phyloP scores from a whole-genome alignment of 371 early-diverging fungal genomes.

The Mycotypha africana region DNA sequence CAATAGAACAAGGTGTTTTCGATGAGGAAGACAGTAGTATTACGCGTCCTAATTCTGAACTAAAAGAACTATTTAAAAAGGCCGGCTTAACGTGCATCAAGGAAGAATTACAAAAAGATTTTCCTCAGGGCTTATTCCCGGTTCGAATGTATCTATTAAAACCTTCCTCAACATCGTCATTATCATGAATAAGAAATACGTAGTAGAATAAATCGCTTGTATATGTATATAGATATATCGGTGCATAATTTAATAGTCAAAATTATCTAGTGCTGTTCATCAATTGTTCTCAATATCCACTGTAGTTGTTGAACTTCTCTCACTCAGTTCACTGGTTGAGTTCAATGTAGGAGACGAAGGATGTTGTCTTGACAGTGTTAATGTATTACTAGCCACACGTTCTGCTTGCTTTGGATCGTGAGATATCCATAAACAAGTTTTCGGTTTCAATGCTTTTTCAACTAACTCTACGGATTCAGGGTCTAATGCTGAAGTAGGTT shows the following conservation, averaged over 20 bases:
- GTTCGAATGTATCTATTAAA: constrained; percentile 76
- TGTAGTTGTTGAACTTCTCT: no score
- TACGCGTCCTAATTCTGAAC: constrained; percentile 69
- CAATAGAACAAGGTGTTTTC: constrained; percentile 65
- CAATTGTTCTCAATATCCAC: no score
- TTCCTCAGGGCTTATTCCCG: constrained; percentile 76
- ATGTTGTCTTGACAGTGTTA: constrained; percentile 9
- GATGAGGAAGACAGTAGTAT: constrained; percentile 84
- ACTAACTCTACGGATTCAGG: constrained; percentile 67
- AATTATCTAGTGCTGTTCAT: no score
- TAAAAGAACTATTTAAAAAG: constrained; percentile 62
- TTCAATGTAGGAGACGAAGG: not conserved
- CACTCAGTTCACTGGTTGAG: no score
- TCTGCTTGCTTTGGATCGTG: constrained; percentile 73
- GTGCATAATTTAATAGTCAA: no score
- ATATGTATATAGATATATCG: no score
- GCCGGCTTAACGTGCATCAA: constrained; percentile 72
- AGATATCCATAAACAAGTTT: constrained; percentile 78
- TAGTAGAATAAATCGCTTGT: no score
- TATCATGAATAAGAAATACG: no score
- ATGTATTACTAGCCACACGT: constrained; percentile 52
- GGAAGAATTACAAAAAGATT: constrained; percentile 69
- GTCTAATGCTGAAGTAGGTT: constrained; percentile 87
- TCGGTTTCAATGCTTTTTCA: constrained; percentile 57
- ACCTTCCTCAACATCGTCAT: no score